Base-by-base conservation (phyloP, 2,329 filamentous ascomycete species). In the Blastomyces gilchristii region DNA sequence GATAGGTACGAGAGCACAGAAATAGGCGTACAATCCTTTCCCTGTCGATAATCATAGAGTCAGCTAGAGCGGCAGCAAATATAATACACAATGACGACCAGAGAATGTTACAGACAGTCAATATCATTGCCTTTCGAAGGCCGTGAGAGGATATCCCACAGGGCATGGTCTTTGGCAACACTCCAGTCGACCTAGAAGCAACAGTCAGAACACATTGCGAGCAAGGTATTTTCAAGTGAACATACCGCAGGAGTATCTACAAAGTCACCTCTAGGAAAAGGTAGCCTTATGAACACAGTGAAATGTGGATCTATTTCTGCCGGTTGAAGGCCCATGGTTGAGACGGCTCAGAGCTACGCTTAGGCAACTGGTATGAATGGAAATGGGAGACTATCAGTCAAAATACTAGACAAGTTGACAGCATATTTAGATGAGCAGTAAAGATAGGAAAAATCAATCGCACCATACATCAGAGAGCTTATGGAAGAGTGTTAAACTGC, bases 81-180 rank as follows among this genome's bases (percentile, higher is more conserved):
- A 52, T 1, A 39, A 39, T 39, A 22, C 41, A 31, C 34, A 39
- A 58, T 22, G 28, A 56, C n/a, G 11, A 22, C 28, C 25, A 25
- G 18, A 45, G n/a, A 39, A 50, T 39, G 49, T 34, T 70, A 80
- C 70, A 74, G 80, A 95, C 93, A 99, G 73, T 97, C 86, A 71
- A 97, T 86, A 71, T 96, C 89, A 63, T 82, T 83, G 60, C 86
- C 89, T 72, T 91, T 90, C 1, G 89, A 86, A 41, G 88, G 86
- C 65, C 87, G 87, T 0, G 91, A 96, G 6, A 97, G 83, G 60
- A 96, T 85, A 74, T 90, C 90, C 94, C 94, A 99, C 18, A 99
- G 77, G 11, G 86, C 86, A 64, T 90, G 88, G 71, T 97, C 94
- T 75, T 97, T 97, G 28, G 83, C 80, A 1, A 87, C 83, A 75